A percentile compares a stretch with the other conserved stretches of the same genome.
Conservation (phyloP, 371 early-diverging fungal genomes). For the Thermomucor indicae-seudaticae region DNA sequence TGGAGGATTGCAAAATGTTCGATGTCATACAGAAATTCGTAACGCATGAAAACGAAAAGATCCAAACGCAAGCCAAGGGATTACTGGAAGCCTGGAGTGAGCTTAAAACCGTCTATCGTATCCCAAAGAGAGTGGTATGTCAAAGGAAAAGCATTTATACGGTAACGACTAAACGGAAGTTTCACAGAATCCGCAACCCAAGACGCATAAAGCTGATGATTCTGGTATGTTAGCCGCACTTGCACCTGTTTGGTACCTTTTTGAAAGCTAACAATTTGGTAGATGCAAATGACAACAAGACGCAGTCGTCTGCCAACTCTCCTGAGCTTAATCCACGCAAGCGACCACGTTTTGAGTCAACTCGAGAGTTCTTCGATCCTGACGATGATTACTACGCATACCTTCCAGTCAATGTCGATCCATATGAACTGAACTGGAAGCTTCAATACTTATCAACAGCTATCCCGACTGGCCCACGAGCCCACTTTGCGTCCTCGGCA, state of each 20-base stretch:
- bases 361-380: conserved; percentile 36
- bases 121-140: conserved; percentile 45
- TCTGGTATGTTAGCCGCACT: too few species aligned
- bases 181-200: neutral
- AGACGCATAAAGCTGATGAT: neutral
- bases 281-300: too few species aligned
- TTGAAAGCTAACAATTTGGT: too few species aligned
- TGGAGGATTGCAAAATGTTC: conserved; percentile 63
- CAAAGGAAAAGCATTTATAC: neutral
- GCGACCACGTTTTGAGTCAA: conserved; percentile 15
- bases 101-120: conserved; percentile 56
- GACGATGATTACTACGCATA: conserved; percentile 36
- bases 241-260: too few species aligned
- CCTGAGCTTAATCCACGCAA: too few species aligned
- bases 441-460: conserved; percentile 22
- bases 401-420: conserved; percentile 11
- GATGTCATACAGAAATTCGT: conserved; percentile 44
- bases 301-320: too few species aligned
- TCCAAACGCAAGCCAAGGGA: conserved; percentile 26
- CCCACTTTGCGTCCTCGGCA: conserved; percentile 1
- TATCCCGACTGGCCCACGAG: conserved; percentile 27
- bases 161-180: neutral
- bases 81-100: conserved; percentile 47
- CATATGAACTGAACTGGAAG: conserved; percentile 14
- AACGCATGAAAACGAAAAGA: conserved; percentile 30